A percentile compares a stretch with the other conserved stretches of the same genome.
These are phyloP conservation scores for Bertia moriformis DNA, from an alignment of 2,329 filamentous ascomycete genomes.

Conservation along the genomic window DNA sequence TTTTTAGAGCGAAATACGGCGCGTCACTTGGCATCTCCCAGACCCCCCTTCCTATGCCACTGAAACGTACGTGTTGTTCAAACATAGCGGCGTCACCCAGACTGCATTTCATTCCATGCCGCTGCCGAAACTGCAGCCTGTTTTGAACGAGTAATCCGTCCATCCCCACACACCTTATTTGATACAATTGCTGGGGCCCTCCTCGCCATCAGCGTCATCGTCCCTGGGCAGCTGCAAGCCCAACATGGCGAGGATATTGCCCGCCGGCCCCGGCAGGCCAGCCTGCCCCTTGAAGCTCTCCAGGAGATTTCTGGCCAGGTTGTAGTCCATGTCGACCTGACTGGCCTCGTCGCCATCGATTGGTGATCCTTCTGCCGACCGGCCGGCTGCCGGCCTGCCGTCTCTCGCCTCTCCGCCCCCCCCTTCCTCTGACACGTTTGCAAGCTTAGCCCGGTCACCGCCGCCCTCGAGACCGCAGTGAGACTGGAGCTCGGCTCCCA, in stretches of 20 bases:
- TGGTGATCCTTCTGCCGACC: conserved; percentile 31
- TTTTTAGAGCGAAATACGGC: too few relatives aligned
- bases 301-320: conserved; percentile 79
- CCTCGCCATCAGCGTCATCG: conserved; percentile 38
- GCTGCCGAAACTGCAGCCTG: too few relatives aligned
- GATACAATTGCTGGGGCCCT: too few relatives aligned
- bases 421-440: too few relatives aligned
- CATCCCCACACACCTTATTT: too few relatives aligned
- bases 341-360: conserved; percentile 42
- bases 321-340: conserved; percentile 75
- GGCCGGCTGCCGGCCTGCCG: conserved; percentile 7
- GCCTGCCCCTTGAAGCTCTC: conserved; percentile 86
- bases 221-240: conserved; percentile 70
- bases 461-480: too few relatives aligned
- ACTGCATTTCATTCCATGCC: too few relatives aligned
- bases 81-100: too few relatives aligned
- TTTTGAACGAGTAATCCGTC: too few relatives aligned
- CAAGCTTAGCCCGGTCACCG: too few relatives aligned
- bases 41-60: conserved; percentile 6
- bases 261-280: conserved; percentile 70
- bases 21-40: too few relatives aligned
- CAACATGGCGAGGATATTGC: conserved; percentile 78
- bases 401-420: neutral
- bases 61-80: conserved; percentile 5
- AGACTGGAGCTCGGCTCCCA: too few relatives aligned